Evolutionary conservation across 768 basidiomycete species (phyloP).

Genomic region (Termitomyces sp.): DNA sequence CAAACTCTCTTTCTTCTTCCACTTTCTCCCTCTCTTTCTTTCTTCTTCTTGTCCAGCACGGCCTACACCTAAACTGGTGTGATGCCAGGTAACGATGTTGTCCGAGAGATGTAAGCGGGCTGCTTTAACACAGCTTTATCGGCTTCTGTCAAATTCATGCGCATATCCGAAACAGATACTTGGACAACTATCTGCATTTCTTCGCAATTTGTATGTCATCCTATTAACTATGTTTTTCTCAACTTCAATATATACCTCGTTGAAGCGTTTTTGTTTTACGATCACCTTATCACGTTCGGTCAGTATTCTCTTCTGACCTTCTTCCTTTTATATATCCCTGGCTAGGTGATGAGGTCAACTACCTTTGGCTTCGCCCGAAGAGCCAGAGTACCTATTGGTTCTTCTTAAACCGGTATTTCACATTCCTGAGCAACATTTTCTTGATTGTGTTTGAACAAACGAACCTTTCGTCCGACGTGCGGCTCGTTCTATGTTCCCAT

Average conservation of each 20-base stretch:
- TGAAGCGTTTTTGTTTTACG: conserved; percentile 35
- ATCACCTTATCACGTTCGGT: conserved; percentile 34
- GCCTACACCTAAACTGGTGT: neutral
- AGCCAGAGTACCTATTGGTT: conserved; percentile 37
- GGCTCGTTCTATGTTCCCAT: neutral
- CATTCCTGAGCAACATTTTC: conserved; percentile 33
- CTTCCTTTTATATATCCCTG: neutral
- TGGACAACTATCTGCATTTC: conserved; percentile 27
- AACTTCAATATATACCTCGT: neutral
- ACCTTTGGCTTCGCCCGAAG: conserved; percentile 40
- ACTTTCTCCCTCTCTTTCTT: too few species aligned
- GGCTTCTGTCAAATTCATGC: neutral
- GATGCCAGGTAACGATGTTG: conserved; percentile 22
- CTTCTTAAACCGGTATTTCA: conserved; percentile 44
- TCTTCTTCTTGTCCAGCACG: neutral
- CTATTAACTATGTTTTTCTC: neutral
- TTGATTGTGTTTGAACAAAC: conserved; percentile 24
- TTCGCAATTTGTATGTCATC: conserved; percentile 28
- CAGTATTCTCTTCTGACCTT: neutral
- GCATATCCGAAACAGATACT: conserved; percentile 10
- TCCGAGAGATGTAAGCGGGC: conserved; percentile 3
- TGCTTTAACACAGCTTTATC: neutral
- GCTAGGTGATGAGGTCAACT: conserved; percentile 32
- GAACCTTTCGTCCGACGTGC: conserved; percentile 18
- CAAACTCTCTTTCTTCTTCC: neutral